Base-by-base conservation (phyloP, 805 yeast genomes). In the Candida alai region DNA sequence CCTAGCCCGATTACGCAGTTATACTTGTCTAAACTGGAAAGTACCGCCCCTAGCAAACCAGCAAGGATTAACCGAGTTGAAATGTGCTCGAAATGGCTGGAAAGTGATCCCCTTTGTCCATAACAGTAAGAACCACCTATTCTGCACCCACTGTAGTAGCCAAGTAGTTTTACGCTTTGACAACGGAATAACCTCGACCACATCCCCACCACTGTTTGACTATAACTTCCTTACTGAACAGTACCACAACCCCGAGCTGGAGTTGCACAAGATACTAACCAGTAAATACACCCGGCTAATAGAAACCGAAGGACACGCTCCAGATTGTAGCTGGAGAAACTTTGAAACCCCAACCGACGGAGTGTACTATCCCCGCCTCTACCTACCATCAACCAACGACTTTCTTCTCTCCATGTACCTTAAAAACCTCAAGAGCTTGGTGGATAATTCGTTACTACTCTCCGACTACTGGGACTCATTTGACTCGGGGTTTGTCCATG, bases 41-140 rank as follows among this genome's bases (percentile, higher is more conserved):
- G 43, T 73, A 1, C 64, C 62, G 1, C 27, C 23, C 19, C 17
- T 12, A 36, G 50, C 51, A 3, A 21, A 33, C 21, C 24, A 28
- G 10, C 28, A 17, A 10, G 31, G 37, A 5, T 48, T 76, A 18
- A 69, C 59, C 5, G 79, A 78, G 34, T 53, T 77, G 21, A 60
- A 49, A 19, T 70, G 78, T 45, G 66, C 78, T 1, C 44, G 69
- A 15, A 59, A 68, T 34, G 83, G 83, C 2, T 77, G 82, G 82
- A 53, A 48, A 32, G 70, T 75, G 40, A 65, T 64, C 11, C 51
- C 62, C 6, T 47, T 57, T 16, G 42, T 58, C 1, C 30, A 39
- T 6, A 45, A 46, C 20, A 36, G 48, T 6, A 54, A 51, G 36
- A 65, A 65, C 41, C 58, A 52, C 28, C 45, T 66, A 14, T 28